Evolutionary conservation across 116 monocot genomes (phyloP), one percentile per base, ranked within the genome.

Genomic region (Zostera marina): DNA sequence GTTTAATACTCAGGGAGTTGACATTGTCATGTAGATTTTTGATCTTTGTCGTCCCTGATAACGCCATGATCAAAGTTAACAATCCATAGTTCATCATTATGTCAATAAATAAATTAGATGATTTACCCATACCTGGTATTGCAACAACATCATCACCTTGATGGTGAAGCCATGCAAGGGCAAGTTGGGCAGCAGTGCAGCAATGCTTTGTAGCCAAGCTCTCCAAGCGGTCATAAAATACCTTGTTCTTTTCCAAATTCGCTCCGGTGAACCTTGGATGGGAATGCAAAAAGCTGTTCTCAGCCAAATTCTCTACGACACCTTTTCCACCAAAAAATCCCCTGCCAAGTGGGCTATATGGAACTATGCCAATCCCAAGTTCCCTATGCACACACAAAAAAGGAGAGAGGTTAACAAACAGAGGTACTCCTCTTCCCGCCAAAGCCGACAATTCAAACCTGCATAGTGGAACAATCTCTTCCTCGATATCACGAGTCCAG

Each of bases 141-240:
- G 90, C 81, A 62, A 59, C 74, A n/a, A 84, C 81, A 72, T 84
- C 76, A 68, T 70, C 70, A 44, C 84, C 84, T 78, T 81, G 84
- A 54, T 74, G 64, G 41, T 79, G 51, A 59, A 90, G 42, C 90
- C 90, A 90, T 61, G 90, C 81, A 21, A 90, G 54, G 72, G 90
- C 90, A 44, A 90, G 74, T n/a, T 84, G 90, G 62, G 74, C 65
- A 62, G 74, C 52, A 13, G 74, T 74, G 43, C 84, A 84, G 3
- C 70, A 53, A 45, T 84, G 78, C 61, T 79, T 84, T 22, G 20
- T 59, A 38, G 90, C 76, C 49, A 90, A 56, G 17, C 58, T 66
- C 12, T 67, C 57, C 14, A 84, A 5, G 42, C 66, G 68, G 42
- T 40, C 41, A 72, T 73, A 90, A 0, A 90, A 22, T 16, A 54